Evolutionary conservation across 129 eudicot genomes (phyloP), one percentile per base, ranked within the genome.

Genomic region (Mikania micrantha): DNA sequence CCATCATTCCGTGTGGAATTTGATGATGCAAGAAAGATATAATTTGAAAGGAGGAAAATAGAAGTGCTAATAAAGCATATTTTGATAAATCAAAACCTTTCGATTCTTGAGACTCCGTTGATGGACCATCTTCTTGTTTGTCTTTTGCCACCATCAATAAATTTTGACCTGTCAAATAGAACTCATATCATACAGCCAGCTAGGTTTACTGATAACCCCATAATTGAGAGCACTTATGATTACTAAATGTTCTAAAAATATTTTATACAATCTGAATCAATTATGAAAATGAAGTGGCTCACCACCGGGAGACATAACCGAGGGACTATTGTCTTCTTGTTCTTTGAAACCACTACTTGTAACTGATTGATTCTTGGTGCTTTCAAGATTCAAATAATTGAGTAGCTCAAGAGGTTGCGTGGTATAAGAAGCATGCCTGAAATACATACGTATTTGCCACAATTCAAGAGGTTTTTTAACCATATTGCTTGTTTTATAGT

Each of bases 321-420:
- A 44, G 32, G 66, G 74, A 42, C 69, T 61, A 49, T 72, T 70
- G 7, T 73, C 83, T 36, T 57, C 53, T 67, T 63, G 45, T 50
- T 75, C 58, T 67, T 78, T 83, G 24, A 57, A 38, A 9, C 64
- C 81, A 45, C 79, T 75, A 22, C 61, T 66, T 63, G 64, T 40
- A 9, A 22, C 2, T 0, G 70, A 45, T n/a, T 66, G 77, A 34
- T 54, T 80, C 40, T 85, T 76, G 28, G 79, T 32, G 39, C 72
- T 81, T 38, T 85, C 88, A 36, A 75, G 76, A 74, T 83, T 88
- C 78, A 79, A 67, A 61, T 82, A 74, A 74, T 85, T 88, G 22
- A 91, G 88, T 71, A 91, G 86, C 85, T 91, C 97, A n/a, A 85
- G 88, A 54, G 97, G 97, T 71, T 88, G 97, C 27, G 97, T 91